Percentiles rank a stretch among this genome's conserved stretches.
Evolutionary conservation across 2,329 filamentous ascomycete species (phyloP).

Genomic region (Fusarium algeriense): DNA sequence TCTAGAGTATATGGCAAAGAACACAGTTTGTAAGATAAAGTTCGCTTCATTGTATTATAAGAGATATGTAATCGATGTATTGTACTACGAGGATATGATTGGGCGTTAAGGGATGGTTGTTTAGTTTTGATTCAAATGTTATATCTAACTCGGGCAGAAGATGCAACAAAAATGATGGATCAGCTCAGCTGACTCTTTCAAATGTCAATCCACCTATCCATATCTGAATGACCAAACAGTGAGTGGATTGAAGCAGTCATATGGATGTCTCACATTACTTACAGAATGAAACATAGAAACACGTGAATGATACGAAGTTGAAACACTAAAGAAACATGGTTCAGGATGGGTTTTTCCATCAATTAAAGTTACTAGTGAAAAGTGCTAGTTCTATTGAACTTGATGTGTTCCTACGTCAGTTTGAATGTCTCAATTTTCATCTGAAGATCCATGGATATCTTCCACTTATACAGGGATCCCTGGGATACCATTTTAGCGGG

Average conservation of each 20-base stretch:
- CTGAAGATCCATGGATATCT: neutral
- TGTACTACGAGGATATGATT: slow-evolving; percentile 15
- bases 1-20: slow-evolving; percentile 50
- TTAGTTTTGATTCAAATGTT: slow-evolving; percentile 26
- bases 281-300: neutral
- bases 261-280: slow-evolving; percentile 13
- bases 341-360: neutral
- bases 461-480: slow-evolving; percentile 18
- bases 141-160: slow-evolving; percentile 18
- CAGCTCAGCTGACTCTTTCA: slow-evolving; percentile 1
- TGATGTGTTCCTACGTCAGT: neutral
- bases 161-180: slow-evolving; percentile 16
- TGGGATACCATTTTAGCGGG: slow-evolving; percentile 3
- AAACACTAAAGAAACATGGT: neutral
- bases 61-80: slow-evolving; percentile 35
- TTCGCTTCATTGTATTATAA: slow-evolving; percentile 29
- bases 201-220: neutral
- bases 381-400: neutral
- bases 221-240: neutral
- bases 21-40: slow-evolving; percentile 14
- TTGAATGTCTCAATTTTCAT: slow-evolving; percentile 4
- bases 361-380: neutral
- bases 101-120: slow-evolving; percentile 32
- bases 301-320: slow-evolving; percentile 4
- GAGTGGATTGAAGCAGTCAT: neutral